Percentiles rank a stretch among this genome's conserved stretches.
phyloP scores from a whole-genome alignment of 257 asterid species.

The Jacaranda copaia region DNA sequence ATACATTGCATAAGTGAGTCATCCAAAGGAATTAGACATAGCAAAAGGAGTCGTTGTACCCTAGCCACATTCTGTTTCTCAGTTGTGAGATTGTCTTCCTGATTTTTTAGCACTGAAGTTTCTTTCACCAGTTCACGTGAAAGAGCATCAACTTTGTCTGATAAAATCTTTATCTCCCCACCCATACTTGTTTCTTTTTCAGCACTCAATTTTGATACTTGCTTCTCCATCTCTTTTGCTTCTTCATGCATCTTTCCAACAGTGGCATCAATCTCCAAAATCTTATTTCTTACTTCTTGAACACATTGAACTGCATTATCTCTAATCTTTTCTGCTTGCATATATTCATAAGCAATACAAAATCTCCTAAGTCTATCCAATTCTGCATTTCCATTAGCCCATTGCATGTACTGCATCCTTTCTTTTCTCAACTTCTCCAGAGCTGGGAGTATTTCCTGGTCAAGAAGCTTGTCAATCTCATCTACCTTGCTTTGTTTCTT shows the following conservation, averaged over 20 bases:
- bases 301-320: constrained; percentile 75
- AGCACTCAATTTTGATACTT: constrained; percentile 63
- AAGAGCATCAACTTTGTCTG: constrained; percentile 81
- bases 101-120: constrained; percentile 71
- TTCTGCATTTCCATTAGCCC: constrained; percentile 96
- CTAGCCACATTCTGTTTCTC: constrained; percentile 74
- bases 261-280: constrained; percentile 59
- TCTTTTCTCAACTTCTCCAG: constrained; percentile 90
- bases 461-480: constrained; percentile 96
- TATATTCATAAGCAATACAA: constrained; percentile 93
- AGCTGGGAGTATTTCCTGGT: constrained; percentile 97
- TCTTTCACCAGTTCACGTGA: constrained; percentile 83
- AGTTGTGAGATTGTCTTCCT: constrained; percentile 69
- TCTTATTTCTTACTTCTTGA: constrained; percentile 66
- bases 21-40: not conserved
- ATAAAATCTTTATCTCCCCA: constrained; percentile 81
- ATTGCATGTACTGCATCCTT: constrained; percentile 97
- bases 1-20: not conserved
- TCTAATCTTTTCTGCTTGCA: constrained; percentile 78
- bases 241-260: constrained; percentile 66
- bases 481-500: constrained; percentile 97
- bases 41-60: constrained; percentile 51
- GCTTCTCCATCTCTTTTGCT: constrained; percentile 74
- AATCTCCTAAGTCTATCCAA: constrained; percentile 91
- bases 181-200: constrained; percentile 87